Conservation (phyloP, 2,329 filamentous ascomycete genomes). For the Alternaria conjuncta region DNA sequence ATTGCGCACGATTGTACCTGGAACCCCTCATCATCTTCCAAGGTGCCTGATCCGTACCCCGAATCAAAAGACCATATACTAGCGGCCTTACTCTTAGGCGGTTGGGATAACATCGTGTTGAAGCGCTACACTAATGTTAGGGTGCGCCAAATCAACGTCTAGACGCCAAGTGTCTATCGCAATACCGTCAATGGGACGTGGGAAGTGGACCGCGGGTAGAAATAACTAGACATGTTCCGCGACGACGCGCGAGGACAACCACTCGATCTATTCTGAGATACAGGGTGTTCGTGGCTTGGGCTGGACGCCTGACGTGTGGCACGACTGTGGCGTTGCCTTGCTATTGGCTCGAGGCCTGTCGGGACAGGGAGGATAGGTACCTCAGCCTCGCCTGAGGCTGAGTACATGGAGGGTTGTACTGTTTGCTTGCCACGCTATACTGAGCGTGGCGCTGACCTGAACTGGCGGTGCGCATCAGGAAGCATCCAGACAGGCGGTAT, state of each 20-base stretch:
- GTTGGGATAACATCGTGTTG: constrained; percentile 31
- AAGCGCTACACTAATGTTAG: constrained; percentile 2
- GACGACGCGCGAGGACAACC: not conserved
- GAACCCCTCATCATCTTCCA: constrained; percentile 22
- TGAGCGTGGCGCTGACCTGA: constrained; percentile 1
- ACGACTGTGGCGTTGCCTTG: constrained; percentile 15
- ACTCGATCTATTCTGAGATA: constrained; percentile 19
- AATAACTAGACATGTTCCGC: constrained; percentile 1
- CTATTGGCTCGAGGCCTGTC: constrained; percentile 20
- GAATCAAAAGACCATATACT: constrained; percentile 45
- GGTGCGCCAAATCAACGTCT: not conserved
- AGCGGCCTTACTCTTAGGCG: constrained; percentile 28
- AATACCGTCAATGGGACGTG: not conserved
- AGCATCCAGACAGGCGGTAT: not conserved
- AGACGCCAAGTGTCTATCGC: not conserved
- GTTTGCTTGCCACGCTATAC: not conserved
- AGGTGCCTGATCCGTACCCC: constrained; percentile 36
- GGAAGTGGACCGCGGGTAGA: constrained; percentile 4
- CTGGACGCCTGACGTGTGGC: constrained; percentile 16
- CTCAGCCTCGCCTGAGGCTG: constrained; percentile 19
- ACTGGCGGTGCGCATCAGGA: constrained; percentile 8
- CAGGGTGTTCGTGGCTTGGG: constrained; percentile 33
- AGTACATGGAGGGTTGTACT: not conserved
- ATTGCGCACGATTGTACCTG: not conserved
- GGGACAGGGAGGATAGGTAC: not conserved